Conservation (phyloP, 257 asterid species). For the Handroanthus guayacan region DNA sequence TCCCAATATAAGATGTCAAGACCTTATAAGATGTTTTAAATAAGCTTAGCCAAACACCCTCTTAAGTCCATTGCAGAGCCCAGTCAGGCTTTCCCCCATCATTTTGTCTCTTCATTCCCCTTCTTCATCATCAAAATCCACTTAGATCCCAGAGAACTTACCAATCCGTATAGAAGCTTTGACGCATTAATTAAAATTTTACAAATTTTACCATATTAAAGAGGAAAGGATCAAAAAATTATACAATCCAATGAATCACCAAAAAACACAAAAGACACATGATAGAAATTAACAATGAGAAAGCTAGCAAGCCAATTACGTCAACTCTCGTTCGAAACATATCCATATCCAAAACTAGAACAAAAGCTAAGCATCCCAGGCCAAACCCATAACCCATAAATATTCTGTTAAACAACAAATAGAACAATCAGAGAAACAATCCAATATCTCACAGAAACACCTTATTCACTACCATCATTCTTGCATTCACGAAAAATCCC, state of each 20-base stretch:
- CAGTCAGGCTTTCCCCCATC: neutral
- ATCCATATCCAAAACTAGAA: neutral
- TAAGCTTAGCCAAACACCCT: too few relatives aligned
- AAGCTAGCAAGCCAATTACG: neutral
- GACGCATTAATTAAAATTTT: too few relatives aligned
- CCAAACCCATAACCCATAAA: neutral
- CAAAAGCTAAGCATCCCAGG: neutral
- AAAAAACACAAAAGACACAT: neutral
- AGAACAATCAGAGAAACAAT: neutral
- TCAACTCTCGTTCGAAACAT: neutral
- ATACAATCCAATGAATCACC: neutral
- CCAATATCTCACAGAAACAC: neutral
- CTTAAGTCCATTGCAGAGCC: too few relatives aligned
- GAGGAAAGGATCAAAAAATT: neutral
- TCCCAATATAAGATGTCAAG: too few relatives aligned
- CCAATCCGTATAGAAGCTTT: neutral
- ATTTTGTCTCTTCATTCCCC: neutral
- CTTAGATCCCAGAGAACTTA: neutral
- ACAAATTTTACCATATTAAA: neutral
- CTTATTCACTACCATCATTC: neutral
- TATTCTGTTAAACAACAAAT: neutral
- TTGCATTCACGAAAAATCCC: neutral
- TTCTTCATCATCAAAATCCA: neutral
- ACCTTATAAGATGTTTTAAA: too few relatives aligned
- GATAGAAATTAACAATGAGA: neutral